Evolutionary conservation across 2,329 filamentous ascomycete species (phyloP), one percentile per base, ranked within the genome.

Genomic region (Xylaria sp.): DNA sequence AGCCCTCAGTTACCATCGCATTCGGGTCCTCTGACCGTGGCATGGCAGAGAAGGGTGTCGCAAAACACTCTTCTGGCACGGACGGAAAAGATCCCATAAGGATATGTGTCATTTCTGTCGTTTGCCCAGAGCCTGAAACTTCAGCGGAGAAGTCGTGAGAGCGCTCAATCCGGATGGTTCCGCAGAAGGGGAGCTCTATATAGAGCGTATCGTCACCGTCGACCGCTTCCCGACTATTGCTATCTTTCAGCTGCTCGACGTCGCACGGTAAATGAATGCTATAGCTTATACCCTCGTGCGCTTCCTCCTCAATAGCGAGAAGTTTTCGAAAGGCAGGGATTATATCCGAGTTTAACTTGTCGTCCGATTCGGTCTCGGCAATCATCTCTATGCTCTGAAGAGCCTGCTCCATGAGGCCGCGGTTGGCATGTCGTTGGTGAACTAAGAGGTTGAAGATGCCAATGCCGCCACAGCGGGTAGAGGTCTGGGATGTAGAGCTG

Each of bases 391-490:
- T 78, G 28, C 76, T 73, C 49, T 79, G 76, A 0, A 82, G 71
- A 0, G 78, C 77, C 1, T 74, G 77, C 62, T 84, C 82, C 68
- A 84, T 75, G 41, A 82, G 74, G 3, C 79, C 83, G 1, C 84
- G 80, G 57, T 85, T 83, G 43, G 76, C 75, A 0, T 77, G 69
- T 0, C 83, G 80, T 60, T 84, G 82, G 43, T 85, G 84, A 0
- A 72, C 73, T 0, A 85, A 73, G 23, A 80, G 79, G 28, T 70
- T 78, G 67, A 68, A 78, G 41, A 52, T 69, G 9, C 70, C 66
- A 6, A 60, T 54, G 6, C 66, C 64, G 5, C 65, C 74, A 55
- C 5, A 48, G 12, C 12, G 13, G 6, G 48, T 13, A n/a, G 54
- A 7, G 33, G 12, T 8, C 3, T 28, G 58, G 5, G 56, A 64